These are phyloP conservation scores for Diaporthe citrichinensis DNA, from an alignment of 2,329 filamentous ascomycete genomes.

Conservation along the genomic window DNA sequence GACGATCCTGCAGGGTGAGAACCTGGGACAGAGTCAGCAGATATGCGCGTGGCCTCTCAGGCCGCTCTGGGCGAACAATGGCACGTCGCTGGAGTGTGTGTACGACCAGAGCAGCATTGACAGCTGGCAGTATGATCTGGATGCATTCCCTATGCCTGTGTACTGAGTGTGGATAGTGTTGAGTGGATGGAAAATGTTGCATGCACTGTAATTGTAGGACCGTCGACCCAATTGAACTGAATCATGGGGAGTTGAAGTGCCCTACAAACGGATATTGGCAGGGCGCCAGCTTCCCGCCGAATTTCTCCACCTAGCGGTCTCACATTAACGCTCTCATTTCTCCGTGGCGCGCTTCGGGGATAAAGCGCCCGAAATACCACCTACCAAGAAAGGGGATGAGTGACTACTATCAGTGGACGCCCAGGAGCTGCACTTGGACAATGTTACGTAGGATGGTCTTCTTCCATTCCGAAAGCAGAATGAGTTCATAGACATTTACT, in stretches of 20 bases:
- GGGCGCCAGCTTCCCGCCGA: conserved; percentile 12
- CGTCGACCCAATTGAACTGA: neutral
- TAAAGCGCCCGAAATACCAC: conserved; percentile 30
- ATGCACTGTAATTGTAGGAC: neutral
- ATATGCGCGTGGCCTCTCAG: conserved; percentile 59
- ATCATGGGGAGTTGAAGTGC: conserved; percentile 24
- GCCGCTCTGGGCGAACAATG: conserved; percentile 56
- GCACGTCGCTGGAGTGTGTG: conserved; percentile 41
- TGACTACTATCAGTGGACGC: conserved; percentile 1
- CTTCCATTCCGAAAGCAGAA: conserved; percentile 4
- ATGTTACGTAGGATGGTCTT: conserved; percentile 26
- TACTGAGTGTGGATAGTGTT: conserved; percentile 32
- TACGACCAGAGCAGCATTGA: conserved; percentile 42
- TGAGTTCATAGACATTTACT: neutral
- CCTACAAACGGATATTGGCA: conserved; percentile 11
- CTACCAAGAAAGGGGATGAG: conserved; percentile 8
- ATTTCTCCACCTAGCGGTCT: conserved; percentile 29
- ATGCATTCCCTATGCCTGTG: conserved; percentile 41
- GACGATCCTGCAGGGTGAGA: conserved; percentile 43
- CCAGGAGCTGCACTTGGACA: neutral
- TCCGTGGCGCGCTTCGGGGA: conserved; percentile 29
- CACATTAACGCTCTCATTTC: conserved; percentile 13
- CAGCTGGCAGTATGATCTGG: conserved; percentile 39
- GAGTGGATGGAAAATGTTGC: conserved; percentile 19
- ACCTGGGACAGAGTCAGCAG: conserved; percentile 53